Evolutionary conservation across 2,329 filamentous ascomycete genomes (phyloP).

Genomic region (Colletotrichum spinosum): DNA sequence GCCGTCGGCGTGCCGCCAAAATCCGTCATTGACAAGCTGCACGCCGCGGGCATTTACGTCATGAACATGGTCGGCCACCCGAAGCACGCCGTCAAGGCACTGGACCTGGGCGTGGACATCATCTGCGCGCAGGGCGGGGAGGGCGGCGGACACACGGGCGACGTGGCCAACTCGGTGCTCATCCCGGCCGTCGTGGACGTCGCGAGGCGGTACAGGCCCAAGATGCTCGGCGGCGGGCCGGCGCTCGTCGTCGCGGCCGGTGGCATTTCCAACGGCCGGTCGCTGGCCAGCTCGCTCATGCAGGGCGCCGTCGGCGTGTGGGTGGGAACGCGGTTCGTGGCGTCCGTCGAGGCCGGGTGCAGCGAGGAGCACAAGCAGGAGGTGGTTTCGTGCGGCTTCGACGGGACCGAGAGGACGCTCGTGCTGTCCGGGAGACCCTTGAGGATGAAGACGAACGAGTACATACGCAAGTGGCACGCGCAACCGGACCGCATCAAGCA

Average conservation of each 20-base stretch:
- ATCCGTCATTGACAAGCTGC: conserved; percentile 79
- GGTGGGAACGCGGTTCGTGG: conserved; percentile 95
- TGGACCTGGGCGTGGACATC: conserved; percentile 88
- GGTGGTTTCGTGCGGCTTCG: conserved; percentile 82
- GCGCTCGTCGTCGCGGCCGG: conserved; percentile 91
- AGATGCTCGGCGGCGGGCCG: conserved; percentile 73
- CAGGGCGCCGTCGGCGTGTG: conserved; percentile 90
- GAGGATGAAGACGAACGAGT: conserved; percentile 84
- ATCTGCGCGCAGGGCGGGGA: conserved; percentile 94
- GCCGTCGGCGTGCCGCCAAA: conserved; percentile 89
- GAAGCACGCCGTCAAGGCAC: conserved; percentile 88
- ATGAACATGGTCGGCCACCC: conserved; percentile 99
- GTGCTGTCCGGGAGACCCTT: conserved; percentile 86
- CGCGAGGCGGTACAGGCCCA: conserved; percentile 76
- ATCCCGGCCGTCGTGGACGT: conserved; percentile 90
- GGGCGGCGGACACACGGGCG: conserved; percentile 92
- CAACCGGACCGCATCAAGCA: conserved; percentile 79
- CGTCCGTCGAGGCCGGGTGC: conserved; percentile 82
- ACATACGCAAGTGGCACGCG: conserved; percentile 84
- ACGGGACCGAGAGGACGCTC: conserved; percentile 84
- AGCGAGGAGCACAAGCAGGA: conserved; percentile 85
- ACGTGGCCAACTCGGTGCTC: conserved; percentile 86
- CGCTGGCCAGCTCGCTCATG: conserved; percentile 85
- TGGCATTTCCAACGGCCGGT: conserved; percentile 85
- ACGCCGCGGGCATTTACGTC: conserved; percentile 82